A percentile compares a stretch with the other conserved stretches of the same genome.
Conservation (phyloP, 1,284 basidiomycete species). For the Tausonia pullulans region DNA sequence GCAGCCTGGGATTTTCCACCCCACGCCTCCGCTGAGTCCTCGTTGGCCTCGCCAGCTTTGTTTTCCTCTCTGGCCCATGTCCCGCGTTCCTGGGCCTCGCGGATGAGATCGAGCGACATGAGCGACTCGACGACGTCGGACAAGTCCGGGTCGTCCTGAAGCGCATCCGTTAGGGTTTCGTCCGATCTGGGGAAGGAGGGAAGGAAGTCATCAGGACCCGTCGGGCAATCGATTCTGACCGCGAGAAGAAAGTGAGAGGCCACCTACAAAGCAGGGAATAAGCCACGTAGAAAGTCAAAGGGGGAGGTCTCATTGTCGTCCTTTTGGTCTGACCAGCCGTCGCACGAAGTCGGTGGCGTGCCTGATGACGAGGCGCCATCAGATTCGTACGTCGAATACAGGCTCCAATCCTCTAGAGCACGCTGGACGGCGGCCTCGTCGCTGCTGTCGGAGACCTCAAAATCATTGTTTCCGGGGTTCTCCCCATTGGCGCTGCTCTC, state of each 20-base stretch:
- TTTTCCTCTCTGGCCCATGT: conserved; percentile 3
- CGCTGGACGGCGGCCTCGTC: background rate
- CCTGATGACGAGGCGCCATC: background rate
- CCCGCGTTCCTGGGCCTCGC: conserved; percentile 8
- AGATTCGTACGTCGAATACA: background rate
- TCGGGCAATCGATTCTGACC: too few relatives aligned
- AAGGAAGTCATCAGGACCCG: background rate
- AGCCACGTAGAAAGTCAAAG: background rate
- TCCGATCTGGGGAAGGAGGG: background rate
- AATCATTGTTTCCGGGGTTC: background rate
- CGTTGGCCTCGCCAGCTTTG: background rate
- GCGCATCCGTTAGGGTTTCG: background rate
- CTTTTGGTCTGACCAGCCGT: background rate
- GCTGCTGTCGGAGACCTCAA: background rate
- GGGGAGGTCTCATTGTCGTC: background rate
- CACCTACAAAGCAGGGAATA: conserved; percentile 6
- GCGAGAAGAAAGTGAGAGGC: background rate
- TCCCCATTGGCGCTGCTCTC: background rate
- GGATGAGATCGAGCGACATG: conserved; percentile 8
- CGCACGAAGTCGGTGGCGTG: background rate
- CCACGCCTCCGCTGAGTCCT: background rate
- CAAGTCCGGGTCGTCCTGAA: conserved; percentile 1
- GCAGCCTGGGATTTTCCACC: too few relatives aligned
- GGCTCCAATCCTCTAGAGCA: conserved; percentile 1
- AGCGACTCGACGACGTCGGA: conserved; percentile 8